Conservation (phyloP, 176 grass and related monocot genomes). For the Carex pumila region DNA sequence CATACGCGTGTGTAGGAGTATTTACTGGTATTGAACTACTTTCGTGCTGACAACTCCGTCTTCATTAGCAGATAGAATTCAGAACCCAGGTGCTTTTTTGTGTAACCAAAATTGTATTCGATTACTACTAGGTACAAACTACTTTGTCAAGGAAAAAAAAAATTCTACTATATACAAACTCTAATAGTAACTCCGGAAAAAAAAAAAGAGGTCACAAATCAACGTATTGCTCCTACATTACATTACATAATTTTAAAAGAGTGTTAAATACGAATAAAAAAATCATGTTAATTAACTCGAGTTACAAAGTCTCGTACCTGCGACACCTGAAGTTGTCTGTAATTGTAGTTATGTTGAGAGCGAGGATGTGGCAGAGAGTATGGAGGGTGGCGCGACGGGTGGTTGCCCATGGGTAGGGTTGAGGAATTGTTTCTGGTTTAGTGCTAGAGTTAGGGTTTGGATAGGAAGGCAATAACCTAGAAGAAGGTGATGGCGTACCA, state of each 20-base stretch:
- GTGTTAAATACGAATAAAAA: too few species aligned
- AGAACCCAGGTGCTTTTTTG: too few species aligned
- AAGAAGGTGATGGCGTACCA: background rate
- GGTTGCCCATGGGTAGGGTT: slow-evolving; percentile 50
- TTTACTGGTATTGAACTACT: background rate
- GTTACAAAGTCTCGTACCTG: slow-evolving; percentile 22
- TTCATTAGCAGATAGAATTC: background rate
- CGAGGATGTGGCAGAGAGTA: slow-evolving; percentile 7
- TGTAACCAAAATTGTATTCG: too few species aligned
- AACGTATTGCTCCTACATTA: too few species aligned
- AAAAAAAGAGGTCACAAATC: too few species aligned
- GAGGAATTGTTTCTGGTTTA: background rate
- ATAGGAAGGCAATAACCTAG: background rate
- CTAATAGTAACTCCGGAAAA: background rate
- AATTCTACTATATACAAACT: too few species aligned
- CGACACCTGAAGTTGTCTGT: slow-evolving; percentile 39
- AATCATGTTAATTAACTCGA: background rate
- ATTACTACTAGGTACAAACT: too few species aligned
- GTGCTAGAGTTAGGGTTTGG: background rate
- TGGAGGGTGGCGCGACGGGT: slow-evolving; percentile 22
- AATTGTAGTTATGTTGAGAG: slow-evolving; percentile 32
- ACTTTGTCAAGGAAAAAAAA: too few species aligned
- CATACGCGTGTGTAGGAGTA: background rate
- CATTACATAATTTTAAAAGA: too few species aligned
- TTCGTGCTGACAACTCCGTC: background rate